Conservation (phyloP, 345 rosid species). For the Capsella bursapastoris region DNA sequence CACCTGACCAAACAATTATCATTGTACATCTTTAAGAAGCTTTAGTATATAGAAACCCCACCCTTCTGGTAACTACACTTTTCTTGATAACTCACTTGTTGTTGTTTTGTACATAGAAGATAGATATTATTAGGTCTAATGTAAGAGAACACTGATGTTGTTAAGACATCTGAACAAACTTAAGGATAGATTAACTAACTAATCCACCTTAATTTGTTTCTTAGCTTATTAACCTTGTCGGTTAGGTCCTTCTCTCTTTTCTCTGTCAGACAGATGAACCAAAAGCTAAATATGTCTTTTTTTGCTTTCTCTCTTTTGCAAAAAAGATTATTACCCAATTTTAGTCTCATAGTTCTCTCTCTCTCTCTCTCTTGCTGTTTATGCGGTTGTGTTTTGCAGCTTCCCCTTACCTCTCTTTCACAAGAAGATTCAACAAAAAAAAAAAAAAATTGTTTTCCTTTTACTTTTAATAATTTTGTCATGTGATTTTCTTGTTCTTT, state of each 20-base stretch:
- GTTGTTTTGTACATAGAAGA: constrained; percentile 13
- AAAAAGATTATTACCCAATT: constrained; percentile 41
- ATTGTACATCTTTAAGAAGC: constrained; percentile 33
- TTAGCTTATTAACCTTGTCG: constrained; percentile 15
- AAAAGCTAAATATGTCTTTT: constrained; percentile 42
- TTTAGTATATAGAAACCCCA: constrained; percentile 21
- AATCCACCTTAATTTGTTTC: constrained; percentile 38
- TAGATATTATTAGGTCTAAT: constrained; percentile 9
- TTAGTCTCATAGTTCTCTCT: constrained; percentile 54
- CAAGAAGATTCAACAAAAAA: constrained; percentile 36
- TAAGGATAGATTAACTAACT: constrained; percentile 43
- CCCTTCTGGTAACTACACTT: constrained; percentile 1
- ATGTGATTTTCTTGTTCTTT: constrained; percentile 29
- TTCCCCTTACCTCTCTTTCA: constrained; percentile 60
- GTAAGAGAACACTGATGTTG: constrained; percentile 8
- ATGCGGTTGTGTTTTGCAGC: constrained; percentile 48
- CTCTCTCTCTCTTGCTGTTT: constrained; percentile 36
- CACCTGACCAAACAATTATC: constrained; percentile 29
- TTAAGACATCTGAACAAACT: constrained; percentile 41
- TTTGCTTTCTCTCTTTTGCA: constrained; percentile 32
- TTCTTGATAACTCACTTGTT: constrained; percentile 3
- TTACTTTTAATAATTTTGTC: constrained; percentile 42
- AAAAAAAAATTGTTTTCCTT: constrained; percentile 18
- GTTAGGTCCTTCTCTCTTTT: constrained; percentile 32
- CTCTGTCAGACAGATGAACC: constrained; percentile 15